These are phyloP conservation scores for Protostelium mycophagum DNA, from an alignment of 78 protist genomes.

Conservation along the genomic window DNA sequence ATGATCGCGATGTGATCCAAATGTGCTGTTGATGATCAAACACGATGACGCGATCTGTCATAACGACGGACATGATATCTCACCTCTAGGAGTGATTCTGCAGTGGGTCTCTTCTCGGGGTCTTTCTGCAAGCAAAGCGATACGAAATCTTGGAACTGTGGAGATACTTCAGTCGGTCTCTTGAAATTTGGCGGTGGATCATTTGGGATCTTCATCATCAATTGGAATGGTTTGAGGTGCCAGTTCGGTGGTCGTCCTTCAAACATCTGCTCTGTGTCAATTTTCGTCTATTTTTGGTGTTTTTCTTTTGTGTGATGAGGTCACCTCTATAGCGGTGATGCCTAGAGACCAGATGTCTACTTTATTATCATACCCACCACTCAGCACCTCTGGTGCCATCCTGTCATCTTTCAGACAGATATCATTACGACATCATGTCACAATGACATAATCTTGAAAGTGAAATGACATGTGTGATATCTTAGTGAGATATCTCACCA, in stretches of 20 bases:
- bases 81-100: slow-evolving; percentile 6
- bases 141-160: slow-evolving; percentile 63
- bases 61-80: background rate
- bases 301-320: too few relatives aligned
- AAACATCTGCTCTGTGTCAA: background rate
- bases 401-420: slow-evolving; percentile 10
- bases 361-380: slow-evolving; percentile 35
- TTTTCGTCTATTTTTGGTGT: background rate
- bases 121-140: slow-evolving; percentile 66
- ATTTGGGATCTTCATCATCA: slow-evolving; percentile 73
- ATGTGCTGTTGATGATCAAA: too few relatives aligned
- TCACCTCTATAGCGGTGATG: slow-evolving; percentile 47
- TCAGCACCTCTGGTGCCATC: slow-evolving; percentile 63
- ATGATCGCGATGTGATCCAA: too few relatives aligned
- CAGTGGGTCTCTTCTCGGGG: slow-evolving; percentile 62
- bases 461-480: background rate
- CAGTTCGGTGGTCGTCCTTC: slow-evolving; percentile 42
- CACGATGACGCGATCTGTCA: too few relatives aligned
- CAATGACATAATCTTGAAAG: background rate
- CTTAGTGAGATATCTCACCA: background rate
- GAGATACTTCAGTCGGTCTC: slow-evolving; percentile 32
- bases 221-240: slow-evolving; percentile 30
- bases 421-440: background rate
- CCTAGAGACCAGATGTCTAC: slow-evolving; percentile 60
- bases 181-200: slow-evolving; percentile 60